These are phyloP conservation scores for Candida vartiovaarae DNA, from an alignment of 805 yeast species.

Conservation along the genomic window DNA sequence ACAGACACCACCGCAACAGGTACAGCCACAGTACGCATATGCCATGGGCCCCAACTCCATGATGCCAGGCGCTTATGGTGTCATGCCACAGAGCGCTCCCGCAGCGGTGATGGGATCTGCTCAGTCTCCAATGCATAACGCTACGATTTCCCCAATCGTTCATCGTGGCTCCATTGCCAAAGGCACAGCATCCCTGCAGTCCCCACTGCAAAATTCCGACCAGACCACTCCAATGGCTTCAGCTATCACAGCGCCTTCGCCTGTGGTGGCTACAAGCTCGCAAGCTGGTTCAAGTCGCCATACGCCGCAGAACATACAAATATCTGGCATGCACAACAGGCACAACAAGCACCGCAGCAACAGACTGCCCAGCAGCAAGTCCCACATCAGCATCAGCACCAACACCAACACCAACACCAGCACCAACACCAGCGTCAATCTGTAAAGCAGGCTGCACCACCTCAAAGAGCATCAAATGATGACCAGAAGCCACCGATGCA, in stretches of 20 bases:
- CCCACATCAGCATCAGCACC: too few species aligned
- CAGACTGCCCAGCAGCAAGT: background rate
- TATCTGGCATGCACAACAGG: background rate
- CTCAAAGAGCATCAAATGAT: background rate
- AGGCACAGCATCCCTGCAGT: conserved; percentile 11
- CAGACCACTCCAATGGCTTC: conserved; percentile 11
- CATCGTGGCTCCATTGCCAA: conserved; percentile 1
- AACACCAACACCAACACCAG: too few species aligned
- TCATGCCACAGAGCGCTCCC: background rate
- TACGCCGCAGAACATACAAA: conserved; percentile 2
- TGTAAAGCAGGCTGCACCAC: background rate
- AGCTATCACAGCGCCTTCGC: conserved; percentile 13
- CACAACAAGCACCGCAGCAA: conserved; percentile 5
- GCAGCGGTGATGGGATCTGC: background rate
- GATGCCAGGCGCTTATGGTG: background rate
- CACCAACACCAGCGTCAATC: background rate
- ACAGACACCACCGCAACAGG: conserved; percentile 2
- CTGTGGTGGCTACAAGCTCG: conserved; percentile 4
- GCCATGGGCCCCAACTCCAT: background rate
- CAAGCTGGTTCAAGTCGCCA: background rate
- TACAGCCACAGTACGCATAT: background rate
- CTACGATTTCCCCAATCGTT: background rate
- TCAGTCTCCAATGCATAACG: background rate
- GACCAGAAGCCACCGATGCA: background rate
- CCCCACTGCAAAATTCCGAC: conserved; percentile 18